Base-by-base conservation (phyloP, 2,329 filamentous ascomycete genomes). In the Fusarium sp. region DNA sequence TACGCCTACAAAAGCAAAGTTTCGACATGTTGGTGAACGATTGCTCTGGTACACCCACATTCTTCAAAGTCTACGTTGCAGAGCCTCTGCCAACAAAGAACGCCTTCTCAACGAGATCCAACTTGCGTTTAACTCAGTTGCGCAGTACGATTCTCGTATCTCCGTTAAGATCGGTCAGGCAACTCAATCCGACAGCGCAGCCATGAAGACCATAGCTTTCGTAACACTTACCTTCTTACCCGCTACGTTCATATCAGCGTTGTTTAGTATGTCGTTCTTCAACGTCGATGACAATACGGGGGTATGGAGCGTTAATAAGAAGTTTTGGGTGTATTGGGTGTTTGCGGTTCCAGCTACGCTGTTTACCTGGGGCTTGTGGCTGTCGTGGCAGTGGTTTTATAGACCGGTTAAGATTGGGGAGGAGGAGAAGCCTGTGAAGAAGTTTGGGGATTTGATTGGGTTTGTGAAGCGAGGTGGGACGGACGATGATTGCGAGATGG, bases 101-200 rank as follows among this genome's bases (percentile, higher is more conserved):
- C 70, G 89, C 64, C 80, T 91, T 75, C 54, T 86, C 77, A 78
- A 90, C 80, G 77, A 91, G 84, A 83, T 91, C 79, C 79, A 90
- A 62, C 81, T 91, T 67, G 75, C 82, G 0, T 87, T 84, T 75
- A 84, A 86, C 68, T 79, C 72, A 0, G 82, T 85, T 0, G 80
- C 84, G 0, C 83, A 86, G 66, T 76, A 82, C 39, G 83, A 86
- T 52, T 77, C 84, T 0, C 65, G 72, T 1, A 73, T 80, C 1
- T 81, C 83, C 0, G 78, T 86, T 4, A 56, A 80, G 13, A 84
- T 87, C 13, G 81, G 81, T 0, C 77, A 76, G 14, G 81, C 82
- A 0, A 80, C 84, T 0, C 80, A 82, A n/a, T 65, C 65, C 1
- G 87, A 89, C 56, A 87, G 85, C 66, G 79, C 83, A 1, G 82